Conservation (phyloP, 768 basidiomycete genomes). For the Gloeopeniophorella convolvens region DNA sequence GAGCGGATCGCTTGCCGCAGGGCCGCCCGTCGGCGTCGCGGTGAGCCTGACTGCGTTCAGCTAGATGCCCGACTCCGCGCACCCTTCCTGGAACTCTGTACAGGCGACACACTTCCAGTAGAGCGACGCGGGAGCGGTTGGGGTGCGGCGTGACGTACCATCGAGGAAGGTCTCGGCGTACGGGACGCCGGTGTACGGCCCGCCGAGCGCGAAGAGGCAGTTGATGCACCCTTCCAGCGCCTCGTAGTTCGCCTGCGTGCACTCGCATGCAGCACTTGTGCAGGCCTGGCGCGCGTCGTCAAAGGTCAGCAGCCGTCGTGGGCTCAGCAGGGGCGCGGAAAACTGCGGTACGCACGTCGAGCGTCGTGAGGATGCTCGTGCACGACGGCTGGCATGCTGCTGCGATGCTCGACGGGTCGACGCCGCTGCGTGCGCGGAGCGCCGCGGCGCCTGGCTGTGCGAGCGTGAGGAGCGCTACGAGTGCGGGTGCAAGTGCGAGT, state of each 20-base stretch:
- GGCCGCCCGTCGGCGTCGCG: not conserved
- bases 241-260: slow-evolving; percentile 1
- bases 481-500: not conserved
- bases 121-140: not conserved
- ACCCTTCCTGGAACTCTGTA: not conserved
- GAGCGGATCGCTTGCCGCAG: not conserved
- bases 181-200: accelerated
- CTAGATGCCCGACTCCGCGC: not conserved
- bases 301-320: too few relatives aligned
- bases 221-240: not conserved
- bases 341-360: not conserved
- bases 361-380: not conserved
- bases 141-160: not conserved
- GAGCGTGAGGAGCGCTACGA: not conserved
- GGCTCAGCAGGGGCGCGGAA: not conserved
- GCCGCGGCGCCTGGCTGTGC: not conserved
- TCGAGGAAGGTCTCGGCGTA: not conserved
- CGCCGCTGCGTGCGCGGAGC: not conserved
- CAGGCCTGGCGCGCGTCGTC: slow-evolving; percentile 3
- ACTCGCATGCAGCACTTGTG: not conserved
- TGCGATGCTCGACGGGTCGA: not conserved
- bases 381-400: not conserved
- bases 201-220: not conserved
- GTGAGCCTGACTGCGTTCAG: not conserved
- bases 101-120: not conserved